Evolutionary conservation across 306 rosid species (phyloP), one percentile per base, ranked within the genome.

Genomic region (Castanospermum australe): DNA sequence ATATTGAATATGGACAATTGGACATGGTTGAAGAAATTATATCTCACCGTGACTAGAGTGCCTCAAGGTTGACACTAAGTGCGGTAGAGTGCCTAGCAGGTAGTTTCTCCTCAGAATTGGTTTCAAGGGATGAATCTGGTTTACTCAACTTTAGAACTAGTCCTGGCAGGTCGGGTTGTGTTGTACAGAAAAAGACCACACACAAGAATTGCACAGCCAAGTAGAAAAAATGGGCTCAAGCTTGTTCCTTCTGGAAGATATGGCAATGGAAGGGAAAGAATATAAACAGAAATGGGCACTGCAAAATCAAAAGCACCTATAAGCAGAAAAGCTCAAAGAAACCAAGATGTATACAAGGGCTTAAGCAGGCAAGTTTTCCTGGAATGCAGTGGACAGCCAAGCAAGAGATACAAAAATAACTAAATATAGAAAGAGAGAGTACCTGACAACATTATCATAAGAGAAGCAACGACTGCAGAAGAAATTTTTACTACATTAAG

Each of bases 381-480:
- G 17, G 24, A n/a, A 42, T 32, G 63, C 18, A 20, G 36, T 17
- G 25, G 18, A 25, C 39, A 0, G 24, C 51, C 3, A 62, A 35
- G 48, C 4, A 5, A 18, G 51, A 63, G 21, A 36, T 11, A 2
- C 13, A 8, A 4, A 25, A 15, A 35, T 38, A 44, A 13, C 10
- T 14, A 47, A 50, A 10, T 32, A 80, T 21, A 50, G 38, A 50
- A 1, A 60, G 20, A 63, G 66, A 59, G 77, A 59, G 59, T 75
- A 92, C 98, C 97, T 90, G 98, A 92, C 51, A 92, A 84, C 92
- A 88, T 90, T 44, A 90, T 88, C 73, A 87, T 41, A 47, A 94
- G 98, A 63, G 97, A 94, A 81, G 97, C 77, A 69, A 90, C 94
- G 50, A 94, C 86, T 0, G 98, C 97, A 0, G 98, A 94, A 68